Conservation (phyloP, 805 yeast species). For the Zygosaccharomyces bailii region DNA sequence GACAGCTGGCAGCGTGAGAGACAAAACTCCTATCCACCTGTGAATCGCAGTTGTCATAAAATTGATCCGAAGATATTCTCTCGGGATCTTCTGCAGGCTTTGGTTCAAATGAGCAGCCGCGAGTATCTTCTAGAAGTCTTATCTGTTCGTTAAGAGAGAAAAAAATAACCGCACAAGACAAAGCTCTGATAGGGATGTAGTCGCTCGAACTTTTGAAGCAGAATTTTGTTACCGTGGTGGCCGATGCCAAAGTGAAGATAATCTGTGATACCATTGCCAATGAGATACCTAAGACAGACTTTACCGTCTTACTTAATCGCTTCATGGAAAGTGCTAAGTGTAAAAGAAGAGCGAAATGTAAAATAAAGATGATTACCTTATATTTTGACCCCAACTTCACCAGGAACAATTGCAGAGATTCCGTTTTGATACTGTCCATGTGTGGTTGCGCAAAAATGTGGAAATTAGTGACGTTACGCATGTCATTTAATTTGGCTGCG, state of each 20-base stretch:
- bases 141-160: conserved; percentile 8
- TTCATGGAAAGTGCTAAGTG: conserved; percentile 8
- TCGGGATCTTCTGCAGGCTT: conserved; percentile 1
- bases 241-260: conserved; percentile 15
- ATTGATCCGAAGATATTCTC: neutral
- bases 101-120: conserved; percentile 29
- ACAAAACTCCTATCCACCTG: conserved; percentile 43
- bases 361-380: neutral
- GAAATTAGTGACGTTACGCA: conserved; percentile 20
- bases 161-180: conserved; percentile 16
- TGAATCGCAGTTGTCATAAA: conserved; percentile 12
- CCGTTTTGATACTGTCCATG: conserved; percentile 8
- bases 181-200: conserved; percentile 15
- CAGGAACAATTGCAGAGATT: conserved; percentile 22
- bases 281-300: conserved; percentile 16
- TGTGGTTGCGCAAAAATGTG: conserved; percentile 15
- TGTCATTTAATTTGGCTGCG: conserved; percentile 23
- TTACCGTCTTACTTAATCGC: conserved; percentile 12
- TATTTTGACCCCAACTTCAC: conserved; percentile 3
- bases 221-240: conserved; percentile 17
- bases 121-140: conserved; percentile 8
- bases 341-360: conserved; percentile 2
- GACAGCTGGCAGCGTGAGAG: conserved; percentile 14
- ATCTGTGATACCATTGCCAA: conserved; percentile 17
- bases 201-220: conserved; percentile 18